Evolutionary conservation across 139 green algal genomes (phyloP), one percentile per base, ranked within the genome.

Genomic region (Chlamydomonas sphaeroides): DNA sequence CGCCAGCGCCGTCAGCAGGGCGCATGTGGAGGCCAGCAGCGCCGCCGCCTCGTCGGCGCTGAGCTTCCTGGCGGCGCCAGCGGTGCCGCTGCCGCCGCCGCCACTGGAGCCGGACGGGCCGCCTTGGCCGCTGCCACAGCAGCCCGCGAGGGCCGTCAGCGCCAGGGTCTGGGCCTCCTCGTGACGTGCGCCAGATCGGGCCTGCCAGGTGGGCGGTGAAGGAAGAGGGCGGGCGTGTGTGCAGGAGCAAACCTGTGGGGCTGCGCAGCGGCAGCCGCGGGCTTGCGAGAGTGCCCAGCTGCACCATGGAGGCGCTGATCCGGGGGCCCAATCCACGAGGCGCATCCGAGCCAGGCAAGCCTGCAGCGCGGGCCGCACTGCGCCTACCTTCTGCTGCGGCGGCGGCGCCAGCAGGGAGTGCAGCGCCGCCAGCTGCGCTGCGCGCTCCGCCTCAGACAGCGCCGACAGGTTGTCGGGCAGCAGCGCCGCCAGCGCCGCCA

Each of bases 381-480:
- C n/a, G n/a, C n/a, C n/a, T n/a, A n/a, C n/a, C n/a, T n/a, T n/a
- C n/a, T n/a, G n/a, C n/a, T n/a, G 49, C 18, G 73, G n/a, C 35
- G 70, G 32, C 26, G 84, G 49, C 35, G 79, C 48, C 35, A 88
- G 51, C 10, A 88, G 62, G 10, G 78, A 72, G 39, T 79, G 36
- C 48, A 88, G 45, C 10, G 78, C 69, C 42, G 75, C 75, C 41
- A 82, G 75, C 75, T 82, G 75, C 32, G 42, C 62, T 28, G 69
- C 68, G 0, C 63, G 84, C 77, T 88, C 84, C 32, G 84, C 75
- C 32, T 81, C 59, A 26, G 69, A 36, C 48, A 88, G 53, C 21
- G 56, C 15, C n/a, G 25, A 23, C 57, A 88, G 59, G 25, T 85
- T 59, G 11, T 88, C 78, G 23, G 72, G 78, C 65, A 88, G 78